Evolutionary conservation across 1,284 basidiomycete species (phyloP).

Genomic region (Salmacisia buchloeana): DNA sequence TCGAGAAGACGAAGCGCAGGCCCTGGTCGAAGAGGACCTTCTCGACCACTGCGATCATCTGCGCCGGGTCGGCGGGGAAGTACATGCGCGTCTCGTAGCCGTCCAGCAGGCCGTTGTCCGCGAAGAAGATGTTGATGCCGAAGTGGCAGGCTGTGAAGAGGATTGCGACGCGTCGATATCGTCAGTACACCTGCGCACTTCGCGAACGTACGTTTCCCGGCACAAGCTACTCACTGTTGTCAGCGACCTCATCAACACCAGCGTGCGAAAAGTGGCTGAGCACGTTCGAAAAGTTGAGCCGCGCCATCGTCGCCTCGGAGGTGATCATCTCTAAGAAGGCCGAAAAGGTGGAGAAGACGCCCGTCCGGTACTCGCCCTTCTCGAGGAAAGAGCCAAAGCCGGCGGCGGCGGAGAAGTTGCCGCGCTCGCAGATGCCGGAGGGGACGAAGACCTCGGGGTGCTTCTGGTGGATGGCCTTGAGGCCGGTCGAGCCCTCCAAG

Average conservation of each 20-base stretch:
- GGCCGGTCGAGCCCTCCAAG: slow-evolving; percentile 75
- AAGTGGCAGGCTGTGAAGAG: slow-evolving; percentile 30
- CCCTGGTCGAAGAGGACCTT: slow-evolving; percentile 74
- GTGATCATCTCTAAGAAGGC: slow-evolving; percentile 82
- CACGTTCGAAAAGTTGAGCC: slow-evolving; percentile 61
- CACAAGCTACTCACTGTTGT: slow-evolving; percentile 62
- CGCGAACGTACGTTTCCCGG: slow-evolving; percentile 61
- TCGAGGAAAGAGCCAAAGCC: slow-evolving; percentile 63
- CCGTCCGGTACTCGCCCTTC: slow-evolving; percentile 21
- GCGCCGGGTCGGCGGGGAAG: slow-evolving; percentile 73
- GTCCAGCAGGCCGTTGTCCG: slow-evolving; percentile 74
- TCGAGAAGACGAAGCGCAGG: slow-evolving; percentile 75
- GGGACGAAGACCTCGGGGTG: slow-evolving; percentile 77
- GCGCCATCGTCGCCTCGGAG: slow-evolving; percentile 80
- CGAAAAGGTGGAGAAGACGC: slow-evolving; percentile 73
- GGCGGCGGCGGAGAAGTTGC: slow-evolving; percentile 75
- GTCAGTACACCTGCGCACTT: neutral
- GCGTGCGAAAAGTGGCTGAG: slow-evolving; percentile 80
- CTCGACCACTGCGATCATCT: slow-evolving; percentile 71
- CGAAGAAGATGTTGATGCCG: slow-evolving; percentile 72
- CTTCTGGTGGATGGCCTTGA: slow-evolving; percentile 76
- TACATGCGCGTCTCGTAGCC: slow-evolving; percentile 66
- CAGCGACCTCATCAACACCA: slow-evolving; percentile 68
- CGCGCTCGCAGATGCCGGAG: slow-evolving; percentile 75
- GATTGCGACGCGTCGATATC: neutral